Evolutionary conservation across 192 early-diverging fungal species (phyloP).

Genomic region (Piromyces finnis): DNA sequence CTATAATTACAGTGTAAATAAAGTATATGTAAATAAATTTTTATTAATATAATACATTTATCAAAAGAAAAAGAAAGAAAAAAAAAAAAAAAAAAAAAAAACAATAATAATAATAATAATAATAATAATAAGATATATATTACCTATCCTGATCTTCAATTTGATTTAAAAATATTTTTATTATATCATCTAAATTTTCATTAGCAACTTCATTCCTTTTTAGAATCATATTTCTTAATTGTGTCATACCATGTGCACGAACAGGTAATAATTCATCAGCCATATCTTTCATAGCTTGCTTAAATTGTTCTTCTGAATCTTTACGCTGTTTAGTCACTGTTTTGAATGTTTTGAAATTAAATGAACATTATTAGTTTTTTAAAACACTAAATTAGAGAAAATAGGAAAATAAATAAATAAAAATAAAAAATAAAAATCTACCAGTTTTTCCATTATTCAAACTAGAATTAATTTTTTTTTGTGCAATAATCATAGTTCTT

Average conservation of each 20-base stretch:
- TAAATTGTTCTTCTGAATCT: constrained; percentile 35
- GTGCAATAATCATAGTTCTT: constrained; percentile 7
- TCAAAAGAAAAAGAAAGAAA: neutral
- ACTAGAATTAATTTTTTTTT: neutral
- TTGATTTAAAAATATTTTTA: constrained; percentile 63
- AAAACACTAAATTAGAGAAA: neutral
- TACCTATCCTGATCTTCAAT: constrained; percentile 62
- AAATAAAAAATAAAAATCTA: no score
- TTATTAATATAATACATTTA: no score
- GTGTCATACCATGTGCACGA: constrained; percentile 66
- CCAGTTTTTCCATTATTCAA: neutral
- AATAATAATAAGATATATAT: neutral
- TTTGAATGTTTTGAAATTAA: no score
- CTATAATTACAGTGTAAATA: constrained; percentile 20
- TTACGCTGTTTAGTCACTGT: constrained; percentile 4
- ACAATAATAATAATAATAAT: neutral
- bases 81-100: neutral
- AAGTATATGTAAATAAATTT: no score
- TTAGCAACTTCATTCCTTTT: constrained; percentile 35
- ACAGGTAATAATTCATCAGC: constrained; percentile 66
- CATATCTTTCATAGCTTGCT: constrained; percentile 57
- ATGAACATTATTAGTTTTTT: no score
- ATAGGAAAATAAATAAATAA: constrained; percentile 5
- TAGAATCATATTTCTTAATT: constrained; percentile 66
- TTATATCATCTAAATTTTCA: constrained; percentile 35